Conservation (phyloP, 1,284 basidiomycete species). For the Athelia psychrophila region DNA sequence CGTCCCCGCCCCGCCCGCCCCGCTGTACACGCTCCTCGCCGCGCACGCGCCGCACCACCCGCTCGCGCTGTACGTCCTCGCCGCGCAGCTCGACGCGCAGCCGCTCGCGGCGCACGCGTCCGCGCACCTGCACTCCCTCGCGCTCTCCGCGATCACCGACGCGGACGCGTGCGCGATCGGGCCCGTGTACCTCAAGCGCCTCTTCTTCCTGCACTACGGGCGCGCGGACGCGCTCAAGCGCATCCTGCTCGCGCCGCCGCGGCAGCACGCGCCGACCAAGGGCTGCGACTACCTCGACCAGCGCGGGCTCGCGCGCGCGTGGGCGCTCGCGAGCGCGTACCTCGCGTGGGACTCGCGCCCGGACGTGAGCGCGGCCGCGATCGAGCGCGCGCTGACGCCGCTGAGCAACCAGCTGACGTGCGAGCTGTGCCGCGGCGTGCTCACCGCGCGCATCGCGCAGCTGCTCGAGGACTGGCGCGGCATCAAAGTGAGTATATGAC, state of each 20-base stretch:
- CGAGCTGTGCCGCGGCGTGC: constrained; percentile 55
- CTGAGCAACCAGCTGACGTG: constrained; percentile 57
- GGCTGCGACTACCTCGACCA: not conserved
- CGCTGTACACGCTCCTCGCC: not conserved
- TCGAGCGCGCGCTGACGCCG: constrained; percentile 60
- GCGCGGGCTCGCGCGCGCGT: not conserved
- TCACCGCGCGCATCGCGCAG: constrained; percentile 64
- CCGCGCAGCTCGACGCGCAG: not conserved
- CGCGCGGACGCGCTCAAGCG: not conserved
- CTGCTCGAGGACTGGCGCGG: constrained; percentile 74
- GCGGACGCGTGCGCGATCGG: not conserved
- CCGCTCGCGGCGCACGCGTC: not conserved
- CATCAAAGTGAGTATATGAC: constrained; percentile 54
- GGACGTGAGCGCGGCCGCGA: constrained; percentile 54
- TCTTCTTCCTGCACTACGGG: not conserved
- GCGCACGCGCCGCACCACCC: not conserved
- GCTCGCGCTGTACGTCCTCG: not conserved
- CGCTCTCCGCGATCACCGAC: not conserved
- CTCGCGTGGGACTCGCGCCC: not conserved
- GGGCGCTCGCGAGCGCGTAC: not conserved
- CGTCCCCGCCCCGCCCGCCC: not conserved
- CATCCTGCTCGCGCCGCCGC: not conserved
- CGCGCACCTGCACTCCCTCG: not conserved
- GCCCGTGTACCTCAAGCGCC: not conserved
- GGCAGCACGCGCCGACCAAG: not conserved